Percentiles rank a stretch among this genome's conserved stretches.
These are phyloP conservation scores for Argentina anserina DNA, from an alignment of 306 rosid species.

Conservation along the genomic window DNA sequence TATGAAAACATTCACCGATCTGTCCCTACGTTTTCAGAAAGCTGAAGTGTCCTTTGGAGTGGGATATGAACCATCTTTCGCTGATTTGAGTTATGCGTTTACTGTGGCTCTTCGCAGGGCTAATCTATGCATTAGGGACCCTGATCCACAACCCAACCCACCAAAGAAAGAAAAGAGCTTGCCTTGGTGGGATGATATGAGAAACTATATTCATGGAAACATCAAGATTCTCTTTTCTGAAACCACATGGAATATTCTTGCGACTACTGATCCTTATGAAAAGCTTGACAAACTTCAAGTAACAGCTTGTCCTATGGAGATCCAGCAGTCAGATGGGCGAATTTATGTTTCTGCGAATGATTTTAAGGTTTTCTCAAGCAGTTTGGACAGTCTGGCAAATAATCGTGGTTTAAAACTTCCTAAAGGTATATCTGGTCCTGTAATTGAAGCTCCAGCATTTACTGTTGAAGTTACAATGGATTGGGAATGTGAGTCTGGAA, in stretches of 20 bases:
- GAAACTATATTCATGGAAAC: conserved; percentile 91
- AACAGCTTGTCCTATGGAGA: conserved; percentile 59
- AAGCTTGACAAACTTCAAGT: conserved; percentile 86
- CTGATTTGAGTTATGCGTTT: conserved; percentile 93
- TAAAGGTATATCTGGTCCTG: conserved; percentile 61
- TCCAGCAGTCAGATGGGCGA: conserved; percentile 88
- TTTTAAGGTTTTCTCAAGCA: conserved; percentile 72
- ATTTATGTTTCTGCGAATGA: conserved; percentile 66
- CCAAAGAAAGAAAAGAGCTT: conserved; percentile 88
- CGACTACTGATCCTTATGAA: conserved; percentile 92
- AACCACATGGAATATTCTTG: conserved; percentile 73
- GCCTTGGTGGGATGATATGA: conserved; percentile 99
- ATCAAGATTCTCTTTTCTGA: conserved; percentile 64
- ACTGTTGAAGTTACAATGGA: conserved; percentile 83
- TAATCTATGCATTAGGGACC: conserved; percentile 63
- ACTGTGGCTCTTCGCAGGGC: conserved; percentile 97
- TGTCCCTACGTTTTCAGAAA: conserved; percentile 76
- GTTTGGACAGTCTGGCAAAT: conserved; percentile 92
- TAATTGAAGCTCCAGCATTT: conserved; percentile 76
- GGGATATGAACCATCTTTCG: conserved; percentile 90
- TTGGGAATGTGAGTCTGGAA: conserved; percentile 95
- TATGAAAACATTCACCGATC: conserved; percentile 73
- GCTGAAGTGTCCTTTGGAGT: conserved; percentile 89
- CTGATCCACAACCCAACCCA: conserved; percentile 48
- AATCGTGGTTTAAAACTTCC: conserved; percentile 74